Base-by-base conservation (phyloP, 768 basidiomycete species). In the Lentinula raphanica region DNA sequence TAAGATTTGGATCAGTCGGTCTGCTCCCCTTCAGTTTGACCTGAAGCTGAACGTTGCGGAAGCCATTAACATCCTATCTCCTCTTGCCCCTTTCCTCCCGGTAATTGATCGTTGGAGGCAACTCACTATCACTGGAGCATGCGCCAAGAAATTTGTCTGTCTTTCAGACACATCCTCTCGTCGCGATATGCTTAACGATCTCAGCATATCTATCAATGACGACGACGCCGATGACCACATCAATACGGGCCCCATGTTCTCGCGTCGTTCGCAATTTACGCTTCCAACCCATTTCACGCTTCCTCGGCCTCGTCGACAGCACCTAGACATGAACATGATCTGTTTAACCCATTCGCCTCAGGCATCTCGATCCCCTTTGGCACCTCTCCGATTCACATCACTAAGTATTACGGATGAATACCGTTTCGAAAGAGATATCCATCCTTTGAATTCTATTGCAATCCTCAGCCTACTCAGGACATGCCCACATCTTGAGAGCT, bases 81-180 rank as follows among this genome's bases (percentile, higher is more conserved):
- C 90, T 59, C 72, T 90, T 32, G 84, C 86, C 0, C 85, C 84
- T 4, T 73, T 90, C 35, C 71, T 90, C 0, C 73, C 79, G 9
- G 71, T 78, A 29, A 64, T 88, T 40, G 65, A 72, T 58, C 81
- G 89, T 39, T 90, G 87, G 86, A 72, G 76, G 40, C 72, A 74
- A 2, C 81, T 83, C 62, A 70, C 64, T 2, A 69, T 87, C 53
- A 69, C 72, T 19, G 76, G 76, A 44, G 66, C 76, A 62, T 69
- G 73, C 59, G n/a, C n/a, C n/a, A 69, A 74, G 54, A 74, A 79
- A 56, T 66, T 62, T 49, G 44, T 72, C 13, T 42, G 65, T 27
- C 58, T 74, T 25, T 60, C 67, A 17, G 68, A 68, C 11, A 59
- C 71, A 3, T 58, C 64, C 27, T 54, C 71, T 3, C 67, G 66